These are phyloP conservation scores for Suillus fuscotomentosus DNA, from an alignment of 768 basidiomycete species.

Conservation along the genomic window DNA sequence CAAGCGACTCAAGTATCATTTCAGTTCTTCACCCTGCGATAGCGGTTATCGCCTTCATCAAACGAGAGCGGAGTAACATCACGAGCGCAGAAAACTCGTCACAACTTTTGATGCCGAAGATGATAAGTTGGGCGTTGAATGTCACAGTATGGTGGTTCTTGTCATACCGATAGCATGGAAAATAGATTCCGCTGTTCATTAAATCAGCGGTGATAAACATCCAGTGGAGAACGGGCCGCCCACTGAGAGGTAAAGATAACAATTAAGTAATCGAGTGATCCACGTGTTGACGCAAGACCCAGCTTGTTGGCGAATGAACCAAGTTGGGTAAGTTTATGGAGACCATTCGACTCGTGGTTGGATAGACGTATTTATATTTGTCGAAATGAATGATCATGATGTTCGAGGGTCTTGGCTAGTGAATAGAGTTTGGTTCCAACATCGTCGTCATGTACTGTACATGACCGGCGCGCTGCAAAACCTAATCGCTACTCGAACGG, in stretches of 20 bases:
- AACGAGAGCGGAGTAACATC: background rate
- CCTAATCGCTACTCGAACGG: background rate
- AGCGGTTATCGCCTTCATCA: background rate
- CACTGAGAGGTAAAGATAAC: background rate
- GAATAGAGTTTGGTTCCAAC: background rate
- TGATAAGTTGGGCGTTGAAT: slow-evolving; percentile 20
- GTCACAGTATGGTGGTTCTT: slow-evolving; percentile 22
- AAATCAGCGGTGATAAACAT: background rate
- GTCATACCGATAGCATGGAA: slow-evolving; percentile 21
- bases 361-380: background rate
- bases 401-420: background rate
- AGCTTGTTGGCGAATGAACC: background rate
- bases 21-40: background rate
- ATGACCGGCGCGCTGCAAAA: background rate
- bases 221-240: slow-evolving; percentile 2
- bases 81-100: background rate
- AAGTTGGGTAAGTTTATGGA: background rate
- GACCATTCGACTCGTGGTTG: background rate
- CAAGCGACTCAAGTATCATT: background rate
- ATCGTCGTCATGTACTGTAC: background rate
- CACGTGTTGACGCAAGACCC: background rate
- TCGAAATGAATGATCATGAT: background rate
- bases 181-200: slow-evolving; percentile 3
- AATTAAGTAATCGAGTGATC: background rate
- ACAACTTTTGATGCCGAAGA: slow-evolving; percentile 14